A percentile compares a stretch with the other conserved stretches of the same genome.
phyloP scores from a whole-genome alignment of 441 rosid genomes.

The Arabidopsis lyrata region DNA sequence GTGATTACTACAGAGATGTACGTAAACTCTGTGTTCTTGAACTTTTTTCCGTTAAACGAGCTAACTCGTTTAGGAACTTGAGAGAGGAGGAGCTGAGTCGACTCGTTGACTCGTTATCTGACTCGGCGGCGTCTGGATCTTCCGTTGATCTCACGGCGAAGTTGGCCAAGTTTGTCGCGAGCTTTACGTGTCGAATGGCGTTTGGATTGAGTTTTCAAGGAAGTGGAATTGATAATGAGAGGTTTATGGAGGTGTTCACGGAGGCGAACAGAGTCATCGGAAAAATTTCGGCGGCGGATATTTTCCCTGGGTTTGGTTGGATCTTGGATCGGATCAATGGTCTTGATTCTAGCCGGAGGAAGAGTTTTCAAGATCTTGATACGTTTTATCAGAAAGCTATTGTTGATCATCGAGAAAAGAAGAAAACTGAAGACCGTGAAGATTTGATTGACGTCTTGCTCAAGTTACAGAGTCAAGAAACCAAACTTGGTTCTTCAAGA shows the following conservation, averaged over 20 bases:
- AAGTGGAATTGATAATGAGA: conserved; percentile 44
- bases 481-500: conserved; percentile 36
- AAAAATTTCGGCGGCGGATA: conserved; percentile 46
- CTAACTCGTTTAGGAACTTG: conserved; percentile 51
- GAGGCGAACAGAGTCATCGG: conserved; percentile 45
- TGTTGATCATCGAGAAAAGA: conserved; percentile 51
- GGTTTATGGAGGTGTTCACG: conserved; percentile 33
- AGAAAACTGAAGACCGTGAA: conserved; percentile 45
- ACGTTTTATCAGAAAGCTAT: conserved; percentile 51
- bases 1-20: conserved; percentile 54
- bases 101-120: conserved; percentile 33
- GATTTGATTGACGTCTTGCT: conserved; percentile 69
- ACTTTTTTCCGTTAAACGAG: conserved; percentile 59
- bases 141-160: conserved; percentile 46
- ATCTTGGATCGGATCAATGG: conserved; percentile 39
- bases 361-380: conserved; percentile 51
- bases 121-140: conserved; percentile 30
- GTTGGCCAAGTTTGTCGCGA: conserved; percentile 45
- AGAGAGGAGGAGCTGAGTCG: conserved; percentile 58
- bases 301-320: conserved; percentile 45
- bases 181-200: conserved; percentile 44
- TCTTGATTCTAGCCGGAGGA: conserved; percentile 47
- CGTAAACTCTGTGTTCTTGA: conserved; percentile 54
- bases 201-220: conserved; percentile 48
- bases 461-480: conserved; percentile 48